These are phyloP conservation scores for Stenogyne calaminthoides DNA, from an alignment of 305 asterid species.

Conservation along the genomic window DNA sequence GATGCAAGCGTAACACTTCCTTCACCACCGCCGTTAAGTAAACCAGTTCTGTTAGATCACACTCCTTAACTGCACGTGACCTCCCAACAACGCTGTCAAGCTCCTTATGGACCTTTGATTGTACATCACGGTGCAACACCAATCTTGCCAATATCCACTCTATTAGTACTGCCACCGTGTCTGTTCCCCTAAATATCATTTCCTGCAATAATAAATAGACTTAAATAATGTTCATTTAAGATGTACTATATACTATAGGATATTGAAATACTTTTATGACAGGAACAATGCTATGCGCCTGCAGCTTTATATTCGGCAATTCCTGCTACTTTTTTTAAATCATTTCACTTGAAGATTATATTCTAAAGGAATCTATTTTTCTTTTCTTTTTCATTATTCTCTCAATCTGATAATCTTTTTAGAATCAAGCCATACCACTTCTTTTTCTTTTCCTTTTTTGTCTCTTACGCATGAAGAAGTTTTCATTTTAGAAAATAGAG, in stretches of 20 bases:
- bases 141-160: slow-evolving; percentile 86
- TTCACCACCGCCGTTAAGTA: slow-evolving; percentile 77
- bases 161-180: slow-evolving; percentile 74
- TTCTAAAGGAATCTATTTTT: slow-evolving; percentile 4
- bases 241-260: too few species aligned
- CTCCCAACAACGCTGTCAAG: slow-evolving; percentile 60
- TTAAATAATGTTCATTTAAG: background rate
- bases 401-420: background rate
- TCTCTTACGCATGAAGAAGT: background rate
- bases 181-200: slow-evolving; percentile 90
- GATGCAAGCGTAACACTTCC: slow-evolving; percentile 74
- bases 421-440: too few species aligned
- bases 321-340: background rate
- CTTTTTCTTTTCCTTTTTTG: background rate
- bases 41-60: slow-evolving; percentile 49
- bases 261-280: too few species aligned
- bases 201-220: slow-evolving; percentile 45
- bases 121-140: slow-evolving; percentile 65
- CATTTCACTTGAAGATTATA: background rate
- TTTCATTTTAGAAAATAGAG: background rate
- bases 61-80: slow-evolving; percentile 60
- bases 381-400: background rate
- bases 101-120: slow-evolving; percentile 62
- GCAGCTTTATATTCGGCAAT: background rate
- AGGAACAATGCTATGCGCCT: slow-evolving; percentile 9